Evolutionary conservation across 2,329 filamentous ascomycete genomes (phyloP).

Genomic region (Waltergamsia citrina): DNA sequence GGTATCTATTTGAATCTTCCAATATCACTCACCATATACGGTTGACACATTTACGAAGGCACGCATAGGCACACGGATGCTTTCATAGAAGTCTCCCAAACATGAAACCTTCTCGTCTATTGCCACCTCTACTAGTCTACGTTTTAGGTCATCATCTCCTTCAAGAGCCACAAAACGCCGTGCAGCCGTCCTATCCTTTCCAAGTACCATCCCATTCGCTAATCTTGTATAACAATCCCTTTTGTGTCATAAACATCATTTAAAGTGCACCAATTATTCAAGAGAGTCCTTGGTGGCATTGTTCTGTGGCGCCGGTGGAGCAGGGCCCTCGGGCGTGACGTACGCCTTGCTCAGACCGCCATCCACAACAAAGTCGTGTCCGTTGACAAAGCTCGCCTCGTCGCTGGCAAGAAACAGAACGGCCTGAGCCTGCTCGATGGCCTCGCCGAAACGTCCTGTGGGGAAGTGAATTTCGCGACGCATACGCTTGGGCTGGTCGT

Average conservation of each 20-base stretch:
- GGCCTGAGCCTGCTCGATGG: slow-evolving; percentile 86
- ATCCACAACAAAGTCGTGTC: slow-evolving; percentile 88
- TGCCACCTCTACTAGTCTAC: too few relatives aligned
- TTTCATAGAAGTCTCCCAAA: too few relatives aligned
- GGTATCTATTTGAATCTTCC: too few relatives aligned
- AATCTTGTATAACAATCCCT: too few relatives aligned
- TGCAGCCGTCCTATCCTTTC: not conserved
- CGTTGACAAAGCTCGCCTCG: slow-evolving; percentile 84
- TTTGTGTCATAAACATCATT: not conserved
- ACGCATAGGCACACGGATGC: too few relatives aligned
- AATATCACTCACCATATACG: too few relatives aligned
- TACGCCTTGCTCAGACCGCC: slow-evolving; percentile 95
- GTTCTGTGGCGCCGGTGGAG: slow-evolving; percentile 45
- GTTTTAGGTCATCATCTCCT: not conserved
- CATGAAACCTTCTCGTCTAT: too few relatives aligned
- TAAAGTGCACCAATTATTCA: slow-evolving; percentile 2
- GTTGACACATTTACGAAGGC: too few relatives aligned
- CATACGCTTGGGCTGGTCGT: slow-evolving; percentile 71
- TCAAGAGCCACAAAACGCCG: not conserved
- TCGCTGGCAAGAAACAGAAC: slow-evolving; percentile 83
- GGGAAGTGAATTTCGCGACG: slow-evolving; percentile 87
- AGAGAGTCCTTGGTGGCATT: slow-evolving; percentile 44
- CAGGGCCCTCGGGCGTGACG: slow-evolving; percentile 55
- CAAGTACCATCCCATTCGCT: not conserved
- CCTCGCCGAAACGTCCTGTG: slow-evolving; percentile 79